Evolutionary conservation across 2,329 filamentous ascomycete genomes (phyloP).

Genomic region (Fusarium euwallaceae): DNA sequence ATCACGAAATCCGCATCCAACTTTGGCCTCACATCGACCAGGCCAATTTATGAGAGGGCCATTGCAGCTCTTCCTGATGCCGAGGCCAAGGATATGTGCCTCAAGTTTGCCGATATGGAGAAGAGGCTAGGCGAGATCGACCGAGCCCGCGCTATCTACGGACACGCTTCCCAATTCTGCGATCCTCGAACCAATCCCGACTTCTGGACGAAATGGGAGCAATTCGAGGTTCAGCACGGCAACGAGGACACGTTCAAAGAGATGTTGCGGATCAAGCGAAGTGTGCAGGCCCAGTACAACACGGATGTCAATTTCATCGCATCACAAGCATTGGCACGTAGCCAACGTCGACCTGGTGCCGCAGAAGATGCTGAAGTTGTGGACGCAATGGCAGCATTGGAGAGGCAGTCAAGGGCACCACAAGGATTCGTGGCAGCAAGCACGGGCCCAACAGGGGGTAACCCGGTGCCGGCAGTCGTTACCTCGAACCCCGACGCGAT

Average conservation of each 20-base stretch:
- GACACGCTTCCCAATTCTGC: slow-evolving; percentile 96
- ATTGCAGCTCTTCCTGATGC: slow-evolving; percentile 93
- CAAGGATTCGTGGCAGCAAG: slow-evolving; percentile 92
- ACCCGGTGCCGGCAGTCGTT: slow-evolving; percentile 55
- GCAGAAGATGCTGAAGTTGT: slow-evolving; percentile 63
- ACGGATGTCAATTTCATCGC: slow-evolving; percentile 99
- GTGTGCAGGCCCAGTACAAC: slow-evolving; percentile 97
- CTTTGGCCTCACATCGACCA: slow-evolving; percentile 93
- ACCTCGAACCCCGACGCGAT: slow-evolving; percentile 87
- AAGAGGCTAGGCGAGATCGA: slow-evolving; percentile 93
- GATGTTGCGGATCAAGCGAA: slow-evolving; percentile 97
- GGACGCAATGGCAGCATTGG: slow-evolving; percentile 91
- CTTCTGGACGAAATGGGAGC: slow-evolving; percentile 98
- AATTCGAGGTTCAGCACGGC: slow-evolving; percentile 96
- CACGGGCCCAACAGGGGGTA: slow-evolving; percentile 73
- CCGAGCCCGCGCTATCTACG: slow-evolving; percentile 93
- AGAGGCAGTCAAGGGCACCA: slow-evolving; percentile 88
- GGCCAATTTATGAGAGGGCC: slow-evolving; percentile 95
- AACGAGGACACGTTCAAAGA: slow-evolving; percentile 99
- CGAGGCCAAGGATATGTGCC: slow-evolving; percentile 97
- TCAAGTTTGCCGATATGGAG: slow-evolving; percentile 99
- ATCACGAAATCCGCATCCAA: slow-evolving; percentile 99
- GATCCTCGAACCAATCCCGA: slow-evolving; percentile 90
- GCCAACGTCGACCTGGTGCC: slow-evolving; percentile 72
- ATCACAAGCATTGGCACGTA: slow-evolving; percentile 89